A percentile compares a stretch with the other conserved stretches of the same genome.
These are phyloP conservation scores for Phytophthora megakarya DNA, from an alignment of 352 stramenopile species.

Conservation along the genomic window DNA sequence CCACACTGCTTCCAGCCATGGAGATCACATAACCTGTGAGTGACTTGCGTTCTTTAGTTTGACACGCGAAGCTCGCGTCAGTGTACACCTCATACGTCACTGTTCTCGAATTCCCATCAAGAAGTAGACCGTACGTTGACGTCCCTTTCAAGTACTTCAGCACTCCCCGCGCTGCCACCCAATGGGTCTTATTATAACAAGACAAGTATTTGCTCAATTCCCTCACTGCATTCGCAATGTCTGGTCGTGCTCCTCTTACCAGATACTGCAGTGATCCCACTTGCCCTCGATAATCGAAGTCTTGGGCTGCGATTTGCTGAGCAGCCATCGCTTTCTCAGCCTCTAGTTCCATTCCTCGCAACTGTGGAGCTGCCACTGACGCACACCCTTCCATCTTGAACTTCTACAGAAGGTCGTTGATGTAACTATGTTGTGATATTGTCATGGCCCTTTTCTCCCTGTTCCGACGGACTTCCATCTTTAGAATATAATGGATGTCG, in stretches of 20 bases:
- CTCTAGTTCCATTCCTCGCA: constrained; percentile 8
- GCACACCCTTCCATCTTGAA: neutral
- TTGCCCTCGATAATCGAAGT: no score
- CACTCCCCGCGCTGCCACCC: no score
- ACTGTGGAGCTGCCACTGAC: constrained; percentile 7
- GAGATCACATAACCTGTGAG: constrained; percentile 2
- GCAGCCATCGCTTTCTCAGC: constrained; percentile 23
- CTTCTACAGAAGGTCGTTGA: no score
- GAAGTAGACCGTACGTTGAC: constrained; percentile 15
- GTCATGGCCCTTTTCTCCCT: no score
- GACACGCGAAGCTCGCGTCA: constrained; percentile 9
- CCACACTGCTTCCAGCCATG: constrained; percentile 1
- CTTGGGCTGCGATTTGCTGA: no score
- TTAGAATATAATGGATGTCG: constrained; percentile 32
- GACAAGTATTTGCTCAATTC: no score
- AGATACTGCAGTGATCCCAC: no score
- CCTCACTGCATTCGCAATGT: no score
- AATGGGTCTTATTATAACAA: no score
- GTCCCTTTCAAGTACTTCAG: constrained; percentile 13
- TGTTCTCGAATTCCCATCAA: constrained; percentile 7
- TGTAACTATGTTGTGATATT: constrained; percentile 6
- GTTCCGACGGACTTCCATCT: no score
- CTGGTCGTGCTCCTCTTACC: no score
- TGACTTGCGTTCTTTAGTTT: constrained; percentile 12
- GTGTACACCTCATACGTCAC: constrained; percentile 9